Evolutionary conservation across 1,284 basidiomycete species (phyloP), one percentile per base, ranked within the genome.

Genomic region (Chondrostereum purpureum): DNA sequence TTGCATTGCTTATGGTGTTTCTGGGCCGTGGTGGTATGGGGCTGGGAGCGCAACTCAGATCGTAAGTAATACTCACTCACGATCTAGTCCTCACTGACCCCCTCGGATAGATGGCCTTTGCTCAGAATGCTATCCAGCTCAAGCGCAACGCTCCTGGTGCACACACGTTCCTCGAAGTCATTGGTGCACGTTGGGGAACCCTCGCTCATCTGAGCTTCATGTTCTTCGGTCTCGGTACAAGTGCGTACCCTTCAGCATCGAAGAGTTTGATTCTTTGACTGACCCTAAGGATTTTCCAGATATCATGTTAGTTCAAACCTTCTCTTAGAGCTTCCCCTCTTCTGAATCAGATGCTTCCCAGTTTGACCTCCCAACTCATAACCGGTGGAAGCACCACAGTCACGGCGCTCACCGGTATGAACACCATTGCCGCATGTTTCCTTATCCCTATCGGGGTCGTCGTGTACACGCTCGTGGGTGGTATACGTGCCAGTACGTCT

Each of bases 81-180:
- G 3, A 2, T n/a, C 6, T 19, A 2, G 16, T 38, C 18, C 36
- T 19, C 12, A 19, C 11, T 33, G 14, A 10, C 27, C 27, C 10
- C 11, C 10, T 33, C 14, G 27, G 13, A 12, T 34, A 48, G 44
- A 48, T 49, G 49, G 44, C 44, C 4, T 53, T 52, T 35, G 48
- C 49, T 11, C 62, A 78, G 6, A 78, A 77, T 38, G 55, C 58
- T 2, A 45, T 55, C 39, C 59, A 53, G 19, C 44, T 61, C 35
- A 87, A 83, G 61, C 58, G 72, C 16, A 78, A 81, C 50, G 77
- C 78, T 0, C 79, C 79, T 0, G 69, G 73, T 45, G 78, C 75
- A 5, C 75, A 78, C 50, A 77, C 75, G 14, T 81, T 68, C 64
- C 69, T 81, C 23, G 82, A 89, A 59, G 81, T 88, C 50, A 73